A percentile compares a stretch with the other conserved stretches of the same genome.
Conservation (phyloP, 2,329 filamentous ascomycete species). For the Penicillium occitanis region DNA sequence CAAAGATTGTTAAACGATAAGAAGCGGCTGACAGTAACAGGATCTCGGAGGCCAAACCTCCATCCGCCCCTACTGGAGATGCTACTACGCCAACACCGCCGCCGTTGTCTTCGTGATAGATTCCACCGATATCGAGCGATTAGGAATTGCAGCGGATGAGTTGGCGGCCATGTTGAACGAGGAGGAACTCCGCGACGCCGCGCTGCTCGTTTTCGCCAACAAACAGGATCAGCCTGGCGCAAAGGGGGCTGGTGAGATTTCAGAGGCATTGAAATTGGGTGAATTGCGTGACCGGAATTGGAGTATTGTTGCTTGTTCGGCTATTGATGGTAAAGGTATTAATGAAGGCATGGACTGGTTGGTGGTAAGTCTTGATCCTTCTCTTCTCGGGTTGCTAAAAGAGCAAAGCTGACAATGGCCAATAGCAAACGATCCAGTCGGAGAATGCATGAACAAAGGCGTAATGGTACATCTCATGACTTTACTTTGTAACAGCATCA, state of each 20-base stretch:
- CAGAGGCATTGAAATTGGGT: conserved; percentile 83
- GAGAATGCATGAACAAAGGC: conserved; percentile 42
- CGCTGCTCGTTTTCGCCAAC: conserved; percentile 93
- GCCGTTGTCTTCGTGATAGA: conserved; percentile 99
- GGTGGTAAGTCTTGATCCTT: conserved; percentile 63
- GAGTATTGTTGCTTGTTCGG: conserved; percentile 97
- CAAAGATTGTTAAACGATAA: neutral
- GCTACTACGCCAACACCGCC: conserved; percentile 98
- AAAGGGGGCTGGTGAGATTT: conserved; percentile 95
- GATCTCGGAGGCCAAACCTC: conserved; percentile 98
- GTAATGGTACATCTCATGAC: conserved; percentile 26
- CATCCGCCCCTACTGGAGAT: conserved; percentile 97
- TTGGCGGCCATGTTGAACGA: conserved; percentile 93
- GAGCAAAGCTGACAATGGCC: neutral
- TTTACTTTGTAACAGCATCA: conserved; percentile 20
- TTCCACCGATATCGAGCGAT: conserved; percentile 92
- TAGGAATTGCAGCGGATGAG: conserved; percentile 91
- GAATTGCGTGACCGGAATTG: conserved; percentile 96
- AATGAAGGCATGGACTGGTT: conserved; percentile 99
- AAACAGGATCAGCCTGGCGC: conserved; percentile 98
- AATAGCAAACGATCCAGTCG: conserved; percentile 46
- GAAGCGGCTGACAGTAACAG: conserved; percentile 40
- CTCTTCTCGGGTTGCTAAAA: neutral
- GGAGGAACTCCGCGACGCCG: conserved; percentile 90
- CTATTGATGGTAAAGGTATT: conserved; percentile 91